phyloP scores from a whole-genome alignment of 306 rosid genomes.

The Lagenaria siceraria region DNA sequence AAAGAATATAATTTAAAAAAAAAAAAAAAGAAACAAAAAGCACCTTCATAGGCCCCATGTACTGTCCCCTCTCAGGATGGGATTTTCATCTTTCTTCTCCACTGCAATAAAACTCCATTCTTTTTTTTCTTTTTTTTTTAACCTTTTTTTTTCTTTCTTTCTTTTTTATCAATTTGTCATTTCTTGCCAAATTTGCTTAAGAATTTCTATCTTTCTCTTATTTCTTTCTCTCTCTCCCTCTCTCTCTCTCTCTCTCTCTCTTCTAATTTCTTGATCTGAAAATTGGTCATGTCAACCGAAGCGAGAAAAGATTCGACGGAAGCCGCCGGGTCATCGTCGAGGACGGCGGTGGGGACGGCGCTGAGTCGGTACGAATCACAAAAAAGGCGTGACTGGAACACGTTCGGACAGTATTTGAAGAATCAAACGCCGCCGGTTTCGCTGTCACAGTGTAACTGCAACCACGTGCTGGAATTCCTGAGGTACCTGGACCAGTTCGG shows the following conservation, averaged over 20 bases:
- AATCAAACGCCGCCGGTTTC: conserved; percentile 47
- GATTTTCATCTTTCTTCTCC: conserved; percentile 44
- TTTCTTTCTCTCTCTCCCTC: background rate
- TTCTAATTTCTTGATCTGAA: background rate
- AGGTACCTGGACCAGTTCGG: conserved; percentile 63
- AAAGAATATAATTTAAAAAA: background rate
- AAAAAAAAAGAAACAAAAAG: conserved; percentile 14
- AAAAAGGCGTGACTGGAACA: conserved; percentile 62
- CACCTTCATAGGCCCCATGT: conserved; percentile 37
- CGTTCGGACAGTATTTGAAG: conserved; percentile 50
- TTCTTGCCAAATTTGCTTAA: background rate
- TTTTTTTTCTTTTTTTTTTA: background rate
- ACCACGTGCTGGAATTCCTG: conserved; percentile 53
- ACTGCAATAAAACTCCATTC: background rate
- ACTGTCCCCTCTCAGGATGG: conserved; percentile 47
- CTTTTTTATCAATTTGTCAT: conserved; percentile 1
- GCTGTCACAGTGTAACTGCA: conserved; percentile 44
- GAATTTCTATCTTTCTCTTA: background rate
- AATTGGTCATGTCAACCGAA: conserved; percentile 16
- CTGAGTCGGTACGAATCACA: conserved; percentile 56
- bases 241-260: background rate
- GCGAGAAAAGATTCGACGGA: conserved; percentile 14
- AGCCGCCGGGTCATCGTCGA: conserved; percentile 13
- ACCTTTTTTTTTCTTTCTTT: background rate
- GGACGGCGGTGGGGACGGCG: conserved; percentile 2